Conservation (phyloP, 768 basidiomycete genomes). For the Phanerochaete sordida region DNA sequence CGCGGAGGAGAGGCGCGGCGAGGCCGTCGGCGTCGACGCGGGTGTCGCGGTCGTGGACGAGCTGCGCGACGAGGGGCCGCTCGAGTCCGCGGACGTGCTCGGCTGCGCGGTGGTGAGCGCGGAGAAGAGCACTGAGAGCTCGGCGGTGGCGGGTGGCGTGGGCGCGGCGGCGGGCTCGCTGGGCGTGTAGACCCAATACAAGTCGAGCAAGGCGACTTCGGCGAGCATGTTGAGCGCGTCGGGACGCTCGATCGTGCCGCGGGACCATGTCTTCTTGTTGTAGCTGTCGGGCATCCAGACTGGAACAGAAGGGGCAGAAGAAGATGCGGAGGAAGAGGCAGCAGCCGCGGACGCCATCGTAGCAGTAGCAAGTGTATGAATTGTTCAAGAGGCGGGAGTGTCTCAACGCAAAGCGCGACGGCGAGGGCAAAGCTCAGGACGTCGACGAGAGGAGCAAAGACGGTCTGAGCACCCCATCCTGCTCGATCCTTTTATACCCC, state of each 20-base stretch:
- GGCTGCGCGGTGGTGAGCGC: background rate
- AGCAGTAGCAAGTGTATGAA: background rate
- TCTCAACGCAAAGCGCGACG: background rate
- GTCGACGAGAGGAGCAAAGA: no score
- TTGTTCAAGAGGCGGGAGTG: background rate
- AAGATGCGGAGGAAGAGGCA: background rate
- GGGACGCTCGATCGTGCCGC: background rate
- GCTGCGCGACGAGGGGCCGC: background rate
- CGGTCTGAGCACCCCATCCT: no score
- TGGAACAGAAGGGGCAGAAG: background rate
- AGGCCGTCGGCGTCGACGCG: no score
- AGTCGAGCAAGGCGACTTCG: background rate
- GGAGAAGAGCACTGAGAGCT: background rate
- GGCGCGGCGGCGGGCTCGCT: no score
- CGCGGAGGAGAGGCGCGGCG: background rate
- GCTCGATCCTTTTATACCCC: background rate
- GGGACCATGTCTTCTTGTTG: background rate
- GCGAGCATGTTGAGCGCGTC: background rate
- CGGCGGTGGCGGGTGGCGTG: background rate
- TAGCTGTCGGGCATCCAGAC: background rate
- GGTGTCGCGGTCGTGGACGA: background rate
- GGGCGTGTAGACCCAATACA: background rate
- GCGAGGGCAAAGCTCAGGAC: background rate
- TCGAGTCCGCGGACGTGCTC: background rate
- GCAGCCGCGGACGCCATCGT: background rate